phyloP scores from a whole-genome alignment of 257 asterid genomes.

The Parsonsia alboflavescens region DNA sequence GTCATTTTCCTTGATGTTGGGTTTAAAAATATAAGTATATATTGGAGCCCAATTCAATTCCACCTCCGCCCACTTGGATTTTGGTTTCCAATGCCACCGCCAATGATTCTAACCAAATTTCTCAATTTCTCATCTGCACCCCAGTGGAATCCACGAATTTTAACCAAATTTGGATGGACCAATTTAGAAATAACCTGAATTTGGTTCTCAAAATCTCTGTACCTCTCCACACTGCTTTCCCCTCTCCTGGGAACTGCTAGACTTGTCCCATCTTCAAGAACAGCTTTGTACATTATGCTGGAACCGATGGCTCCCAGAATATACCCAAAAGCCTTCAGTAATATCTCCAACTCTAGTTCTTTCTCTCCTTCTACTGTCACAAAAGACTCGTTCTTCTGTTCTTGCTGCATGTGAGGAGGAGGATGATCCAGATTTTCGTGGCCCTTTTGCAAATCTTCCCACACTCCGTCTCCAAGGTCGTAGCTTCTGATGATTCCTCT shows the following conservation, averaged over 20 bases:
- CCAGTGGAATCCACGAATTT: slow-evolving; percentile 91
- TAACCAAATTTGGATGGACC: slow-evolving; percentile 81
- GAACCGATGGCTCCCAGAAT: slow-evolving; percentile 88
- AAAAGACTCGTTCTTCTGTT: slow-evolving; percentile 61
- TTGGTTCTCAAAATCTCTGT: slow-evolving; percentile 86
- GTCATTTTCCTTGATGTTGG: no score
- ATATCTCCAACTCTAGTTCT: slow-evolving; percentile 71
- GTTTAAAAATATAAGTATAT: no score
- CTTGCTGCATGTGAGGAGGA: slow-evolving; percentile 8
- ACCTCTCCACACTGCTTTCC: slow-evolving; percentile 74
- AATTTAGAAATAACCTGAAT: slow-evolving; percentile 64
- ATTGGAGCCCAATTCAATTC: no score
- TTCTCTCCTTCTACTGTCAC: slow-evolving; percentile 81
- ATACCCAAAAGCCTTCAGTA: slow-evolving; percentile 88
- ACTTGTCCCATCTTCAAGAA: slow-evolving; percentile 72
- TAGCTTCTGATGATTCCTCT: slow-evolving; percentile 39
- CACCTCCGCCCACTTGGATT: no score
- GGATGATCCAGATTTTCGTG: slow-evolving; percentile 15
- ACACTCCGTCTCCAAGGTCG: slow-evolving; percentile 32
- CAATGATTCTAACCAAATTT: no score
- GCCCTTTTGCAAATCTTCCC: slow-evolving; percentile 9
- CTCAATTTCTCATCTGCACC: slow-evolving; percentile 84
- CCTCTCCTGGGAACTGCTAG: slow-evolving; percentile 86
- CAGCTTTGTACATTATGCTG: slow-evolving; percentile 94
- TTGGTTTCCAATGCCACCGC: no score